Percentiles rank a stretch among this genome's conserved stretches.
These are phyloP conservation scores for Aspergillus campestris DNA, from an alignment of 495 filamentous ascomycete genomes.

Conservation along the genomic window DNA sequence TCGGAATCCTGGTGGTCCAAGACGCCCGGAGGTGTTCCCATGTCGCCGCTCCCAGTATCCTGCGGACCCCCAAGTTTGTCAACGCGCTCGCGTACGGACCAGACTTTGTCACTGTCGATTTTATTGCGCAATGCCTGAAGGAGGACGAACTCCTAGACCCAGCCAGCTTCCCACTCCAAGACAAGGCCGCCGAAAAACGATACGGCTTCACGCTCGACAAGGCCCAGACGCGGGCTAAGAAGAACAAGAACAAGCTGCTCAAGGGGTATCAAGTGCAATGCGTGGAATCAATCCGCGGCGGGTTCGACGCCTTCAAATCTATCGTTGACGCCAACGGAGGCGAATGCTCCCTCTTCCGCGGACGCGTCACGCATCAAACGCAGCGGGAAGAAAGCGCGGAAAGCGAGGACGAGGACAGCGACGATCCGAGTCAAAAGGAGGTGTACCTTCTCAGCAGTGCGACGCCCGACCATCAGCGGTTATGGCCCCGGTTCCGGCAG, in stretches of 20 bases:
- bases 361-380: slow-evolving; percentile 49
- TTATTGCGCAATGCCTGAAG: slow-evolving; percentile 64
- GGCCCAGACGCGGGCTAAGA: slow-evolving; percentile 57
- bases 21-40: slow-evolving; percentile 71
- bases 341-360: slow-evolving; percentile 67
- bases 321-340: slow-evolving; percentile 89
- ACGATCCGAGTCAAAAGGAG: slow-evolving; percentile 54
- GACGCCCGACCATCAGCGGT: slow-evolving; percentile 52
- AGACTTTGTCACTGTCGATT: slow-evolving; percentile 64
- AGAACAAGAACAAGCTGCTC: slow-evolving; percentile 68
- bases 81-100: slow-evolving; percentile 72
- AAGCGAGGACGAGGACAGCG: slow-evolving; percentile 45
- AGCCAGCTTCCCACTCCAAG: slow-evolving; percentile 55
- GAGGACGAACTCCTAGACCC: slow-evolving; percentile 51
- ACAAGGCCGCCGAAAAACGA: slow-evolving; percentile 59
- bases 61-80: slow-evolving; percentile 90
- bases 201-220: slow-evolving; percentile 59
- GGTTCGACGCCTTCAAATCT: slow-evolving; percentile 69
- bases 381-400: slow-evolving; percentile 39
- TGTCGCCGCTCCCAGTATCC: slow-evolving; percentile 75
- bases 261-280: slow-evolving; percentile 68
- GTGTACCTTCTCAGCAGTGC: slow-evolving; percentile 67
- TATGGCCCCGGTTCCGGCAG: slow-evolving; percentile 75
- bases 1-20: slow-evolving; percentile 74
- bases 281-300: slow-evolving; percentile 66